Conservation (phyloP, 2,329 filamentous ascomycete genomes). For the Chlorencoelia australis region DNA sequence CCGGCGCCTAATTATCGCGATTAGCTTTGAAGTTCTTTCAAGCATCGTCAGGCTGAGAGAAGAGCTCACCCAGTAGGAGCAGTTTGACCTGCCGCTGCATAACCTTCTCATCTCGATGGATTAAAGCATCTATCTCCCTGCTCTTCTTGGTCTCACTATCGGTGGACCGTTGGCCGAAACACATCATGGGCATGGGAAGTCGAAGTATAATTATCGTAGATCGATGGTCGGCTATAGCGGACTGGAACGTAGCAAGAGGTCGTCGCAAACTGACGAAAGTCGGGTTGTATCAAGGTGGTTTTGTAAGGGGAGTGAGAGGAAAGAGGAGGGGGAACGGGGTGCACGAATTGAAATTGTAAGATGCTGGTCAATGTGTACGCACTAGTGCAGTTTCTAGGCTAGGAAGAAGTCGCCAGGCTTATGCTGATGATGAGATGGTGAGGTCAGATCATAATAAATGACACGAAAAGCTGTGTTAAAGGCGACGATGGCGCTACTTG, state of each 20-base stretch:
- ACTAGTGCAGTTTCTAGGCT: too few species aligned
- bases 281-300: too few species aligned
- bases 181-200: slow-evolving; percentile 39
- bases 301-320: too few species aligned
- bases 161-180: slow-evolving; percentile 47
- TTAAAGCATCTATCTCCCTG: slow-evolving; percentile 73
- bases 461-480: background rate
- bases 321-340: too few species aligned
- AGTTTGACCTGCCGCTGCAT: slow-evolving; percentile 87
- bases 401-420: too few species aligned
- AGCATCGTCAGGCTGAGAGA: too few species aligned
- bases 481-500: too few species aligned
- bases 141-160: slow-evolving; percentile 43
- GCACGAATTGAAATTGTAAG: too few species aligned
- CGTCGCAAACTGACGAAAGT: too few species aligned
- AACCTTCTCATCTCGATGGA: slow-evolving; percentile 81
- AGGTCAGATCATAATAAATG: background rate
- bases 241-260: too few species aligned
- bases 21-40: slow-evolving; percentile 15
- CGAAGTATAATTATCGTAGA: background rate
- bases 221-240: too few species aligned
- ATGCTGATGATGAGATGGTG: background rate
- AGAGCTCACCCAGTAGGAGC: slow-evolving; percentile 68
- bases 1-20: slow-evolving; percentile 69
- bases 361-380: too few species aligned